Percentiles rank a stretch among this genome's conserved stretches.
Conservation (phyloP, 768 basidiomycete genomes). For the Brasilioporus rufonigricans region DNA sequence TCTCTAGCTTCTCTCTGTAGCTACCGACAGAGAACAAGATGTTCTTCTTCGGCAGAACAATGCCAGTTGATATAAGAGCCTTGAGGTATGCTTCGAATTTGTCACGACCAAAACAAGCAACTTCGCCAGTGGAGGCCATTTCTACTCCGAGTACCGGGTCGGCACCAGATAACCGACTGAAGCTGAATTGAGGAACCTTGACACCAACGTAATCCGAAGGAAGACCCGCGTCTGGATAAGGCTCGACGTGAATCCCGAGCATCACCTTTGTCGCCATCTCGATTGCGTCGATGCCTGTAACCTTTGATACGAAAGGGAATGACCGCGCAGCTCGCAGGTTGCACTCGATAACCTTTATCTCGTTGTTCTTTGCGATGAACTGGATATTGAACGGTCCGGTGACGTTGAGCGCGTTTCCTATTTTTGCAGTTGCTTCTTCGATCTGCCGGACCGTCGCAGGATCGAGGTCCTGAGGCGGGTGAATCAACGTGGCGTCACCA, state of each 20-base stretch:
- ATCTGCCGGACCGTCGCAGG: slow-evolving; percentile 95
- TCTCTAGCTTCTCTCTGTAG: slow-evolving; percentile 95
- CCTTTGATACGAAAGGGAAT: slow-evolving; percentile 99
- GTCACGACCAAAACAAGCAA: slow-evolving; percentile 96
- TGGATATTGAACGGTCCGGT: slow-evolving; percentile 99
- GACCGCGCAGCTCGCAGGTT: slow-evolving; percentile 97
- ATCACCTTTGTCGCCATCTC: slow-evolving; percentile 99
- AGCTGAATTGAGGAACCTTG: slow-evolving; percentile 99
- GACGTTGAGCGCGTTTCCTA: slow-evolving; percentile 95
- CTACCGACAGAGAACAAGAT: slow-evolving; percentile 96
- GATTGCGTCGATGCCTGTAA: slow-evolving; percentile 96
- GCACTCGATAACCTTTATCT: slow-evolving; percentile 99
- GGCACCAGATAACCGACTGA: slow-evolving; percentile 93
- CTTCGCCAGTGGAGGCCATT: slow-evolving; percentile 99
- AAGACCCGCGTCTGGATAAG: slow-evolving; percentile 87
- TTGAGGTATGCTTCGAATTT: slow-evolving; percentile 99
- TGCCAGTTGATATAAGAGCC: slow-evolving; percentile 94
- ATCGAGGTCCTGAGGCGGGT: slow-evolving; percentile 97
- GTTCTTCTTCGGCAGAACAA: slow-evolving; percentile 94
- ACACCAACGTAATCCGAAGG: slow-evolving; percentile 95
- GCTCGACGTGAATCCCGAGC: slow-evolving; percentile 83
- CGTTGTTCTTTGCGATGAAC: slow-evolving; percentile 99
- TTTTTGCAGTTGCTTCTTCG: slow-evolving; percentile 95
- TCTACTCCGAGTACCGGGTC: slow-evolving; percentile 98
- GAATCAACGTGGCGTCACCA: slow-evolving; percentile 96